Evolutionary conservation across 169 alveolate species (phyloP), one percentile per base, ranked within the genome.

Genomic region (Theileria annulata): DNA sequence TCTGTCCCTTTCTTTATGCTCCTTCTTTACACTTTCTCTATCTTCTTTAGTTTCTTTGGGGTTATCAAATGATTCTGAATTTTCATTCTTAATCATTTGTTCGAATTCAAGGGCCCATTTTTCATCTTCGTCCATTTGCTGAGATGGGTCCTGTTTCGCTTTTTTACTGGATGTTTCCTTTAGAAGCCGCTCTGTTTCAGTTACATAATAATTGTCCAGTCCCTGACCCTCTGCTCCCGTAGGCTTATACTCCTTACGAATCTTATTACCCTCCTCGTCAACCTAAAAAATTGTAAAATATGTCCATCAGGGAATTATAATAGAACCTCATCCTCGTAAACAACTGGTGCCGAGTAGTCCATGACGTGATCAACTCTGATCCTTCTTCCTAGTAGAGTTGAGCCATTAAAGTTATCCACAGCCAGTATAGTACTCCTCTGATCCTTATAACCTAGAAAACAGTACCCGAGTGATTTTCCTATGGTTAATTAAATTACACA

Each of bases 391-490:
- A 96, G 82, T 70, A 94, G 87, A 30, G 89, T 83, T 83, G 92
- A 93, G 58, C 99, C 99, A 88, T 97, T 97, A 60, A 96, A 94
- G 85, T 98, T 98, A 88, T 98, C 99, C 5, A 98, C 99, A n/a
- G 99, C 99, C 79, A 98, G 92, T n/a, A 98, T 87, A 0, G 99
- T 97, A 58, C 98, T 92, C 77, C 98, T 88, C 88, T 98, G 98
- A 88, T 98, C 99, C 79, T 92, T 98, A 81, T 98, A 98, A 2
- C 98, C 97, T n/a, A 98, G 76, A 89, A 96, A 97, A 56, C 98
- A 96, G 85, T 94, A 98, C 10, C 99, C 99, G 80, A 93, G 97
- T 13, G 97, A 91, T 72, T 72, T 82, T 23, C 93, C 93, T 89
- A 64, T 28, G 19, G 17, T n/a, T 23, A 54, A 28, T 42, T 25